Percentiles rank a stretch among this genome's conserved stretches.
These are phyloP conservation scores for Borovskyia barvae DNA, from an alignment of 208 protist species.

Conservation along the genomic window DNA sequence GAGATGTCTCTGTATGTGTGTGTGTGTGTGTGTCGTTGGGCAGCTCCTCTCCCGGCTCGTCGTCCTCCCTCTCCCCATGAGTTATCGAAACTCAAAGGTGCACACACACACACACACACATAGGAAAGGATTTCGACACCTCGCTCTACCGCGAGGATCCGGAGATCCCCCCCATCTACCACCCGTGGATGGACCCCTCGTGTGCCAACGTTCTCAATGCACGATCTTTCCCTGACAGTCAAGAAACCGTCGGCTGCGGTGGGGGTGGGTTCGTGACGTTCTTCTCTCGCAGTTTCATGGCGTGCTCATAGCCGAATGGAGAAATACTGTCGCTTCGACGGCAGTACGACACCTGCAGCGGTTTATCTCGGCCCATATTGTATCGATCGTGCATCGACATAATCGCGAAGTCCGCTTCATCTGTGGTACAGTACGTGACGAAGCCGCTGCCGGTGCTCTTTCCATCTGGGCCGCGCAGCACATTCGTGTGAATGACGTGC, in stretches of 20 bases:
- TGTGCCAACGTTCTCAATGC: no score
- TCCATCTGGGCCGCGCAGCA: conserved; percentile 53
- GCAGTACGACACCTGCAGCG: conserved; percentile 79
- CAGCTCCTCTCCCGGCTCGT: no score
- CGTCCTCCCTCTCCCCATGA: no score
- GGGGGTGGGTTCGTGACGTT: conserved; percentile 66
- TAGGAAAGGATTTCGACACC: no score
- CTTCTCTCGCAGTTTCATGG: conserved; percentile 46
- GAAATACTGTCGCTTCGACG: conserved; percentile 56
- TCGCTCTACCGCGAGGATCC: no score
- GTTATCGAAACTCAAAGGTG: no score
- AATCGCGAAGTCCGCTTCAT: conserved; percentile 75
- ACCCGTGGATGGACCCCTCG: no score
- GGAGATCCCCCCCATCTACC: no score
- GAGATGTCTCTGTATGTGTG: no score
- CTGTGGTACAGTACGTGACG: conserved; percentile 63
- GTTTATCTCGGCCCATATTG: conserved; percentile 76
- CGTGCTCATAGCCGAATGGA: conserved; percentile 62
- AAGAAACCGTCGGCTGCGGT: conserved; percentile 22
- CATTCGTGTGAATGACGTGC: conserved; percentile 66
- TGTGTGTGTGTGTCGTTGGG: no score
- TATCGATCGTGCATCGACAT: conserved; percentile 61
- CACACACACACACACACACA: no score
- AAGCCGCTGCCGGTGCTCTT: conserved; percentile 64
- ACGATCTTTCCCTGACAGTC: not conserved